Evolutionary conservation across 106 monocot genomes (phyloP), one percentile per base, ranked within the genome.

Genomic region (Platanthera zijinensis): DNA sequence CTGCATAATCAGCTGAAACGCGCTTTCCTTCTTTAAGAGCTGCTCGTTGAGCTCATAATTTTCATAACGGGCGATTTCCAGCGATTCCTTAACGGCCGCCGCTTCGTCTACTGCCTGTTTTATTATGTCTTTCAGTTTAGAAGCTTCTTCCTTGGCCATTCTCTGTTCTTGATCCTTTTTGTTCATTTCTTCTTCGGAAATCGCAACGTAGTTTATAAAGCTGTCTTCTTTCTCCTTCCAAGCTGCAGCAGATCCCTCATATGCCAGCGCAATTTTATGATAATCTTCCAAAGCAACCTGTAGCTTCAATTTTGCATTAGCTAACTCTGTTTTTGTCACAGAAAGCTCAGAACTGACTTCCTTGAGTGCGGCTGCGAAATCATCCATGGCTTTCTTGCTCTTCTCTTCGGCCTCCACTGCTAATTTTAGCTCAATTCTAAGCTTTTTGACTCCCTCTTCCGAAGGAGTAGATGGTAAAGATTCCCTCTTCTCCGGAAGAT

Each of bases 321-420:
- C 50, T n/a, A 79, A 62, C 57, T 73, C 79, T 8, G 62, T 57
- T 62, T 79, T 57, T 1, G 51, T 63, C 11, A 2, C 39, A 0
- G 61, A 62, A 47, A 80, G 74, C 62, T 51, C 30, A 74, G 80
- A 50, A 6, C 45, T 17, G 80, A 22, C 78, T 79, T 85, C 12
- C 54, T 74, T 86, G 19, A 95, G 84, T 8, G 86, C 87, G 9
- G 83, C 1, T 2, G 87, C 95, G 12, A 95, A 69, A 64, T 79
- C 89, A 72, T 95, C 95, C 95, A 95, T 84, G 18, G 91, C 95
- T 67, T 85, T 87, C 75, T 86, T 89, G 83, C 85, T 92, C 86
- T 86, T 92, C 75, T 82, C 87, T 59, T 92, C 91, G 7, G 86
- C 89, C 46, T 80, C 78, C 11, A 82, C 0, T 0, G 95, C 87